Base-by-base conservation (phyloP, 352 stramenopile species). In the Peronospora belbahrii region DNA sequence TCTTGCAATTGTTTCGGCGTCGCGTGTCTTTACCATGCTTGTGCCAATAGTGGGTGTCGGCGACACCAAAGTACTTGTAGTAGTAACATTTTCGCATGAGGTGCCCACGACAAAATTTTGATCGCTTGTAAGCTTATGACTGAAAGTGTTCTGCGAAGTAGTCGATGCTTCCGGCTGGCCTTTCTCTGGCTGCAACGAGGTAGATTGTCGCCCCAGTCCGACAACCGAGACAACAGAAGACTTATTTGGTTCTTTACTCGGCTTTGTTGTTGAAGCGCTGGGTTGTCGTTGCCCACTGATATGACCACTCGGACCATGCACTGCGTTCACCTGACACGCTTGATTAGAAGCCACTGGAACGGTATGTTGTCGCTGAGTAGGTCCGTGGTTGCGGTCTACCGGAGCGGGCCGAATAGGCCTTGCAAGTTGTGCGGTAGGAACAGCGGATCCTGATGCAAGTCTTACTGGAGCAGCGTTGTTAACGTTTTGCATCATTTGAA, bases 1-100 rank as follows among this genome's bases (percentile, higher is more conserved):
- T 32, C 33, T 52, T 35, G 48, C 45, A 40, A 65, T 65, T 31
- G 52, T 48, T n/a, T 53, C 53, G n/a, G 38, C 47, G 28, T 58
- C 58, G 9, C 15, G 31, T 14, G 19, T 22, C 24, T 18, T 42
- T 24, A 42, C 7, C 17, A 30, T 24, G 15, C 18, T 52, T 30
- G 17, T 25, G 13, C 30, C 27, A 22, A 24, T 11, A 31, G 11
- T 25, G 10, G 25, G n/a, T n/a, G 25, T 3, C 38, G 33, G 47
- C 34, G 25, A 43, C 19, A 14, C 22, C 10, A 20, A 6, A 36
- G 19, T n/a, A 24, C 24, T 40, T 24, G 14, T 38, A 19, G 46
- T 41, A 15, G 27, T 34, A 10, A 47, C 18, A 14, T 8, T 42
- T 48, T 41, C 14, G 9, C 32, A n/a, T 18, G 38, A 11, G 11